Base-by-base conservation (phyloP, 306 rosid species). In the Leucaena leucocephala region DNA sequence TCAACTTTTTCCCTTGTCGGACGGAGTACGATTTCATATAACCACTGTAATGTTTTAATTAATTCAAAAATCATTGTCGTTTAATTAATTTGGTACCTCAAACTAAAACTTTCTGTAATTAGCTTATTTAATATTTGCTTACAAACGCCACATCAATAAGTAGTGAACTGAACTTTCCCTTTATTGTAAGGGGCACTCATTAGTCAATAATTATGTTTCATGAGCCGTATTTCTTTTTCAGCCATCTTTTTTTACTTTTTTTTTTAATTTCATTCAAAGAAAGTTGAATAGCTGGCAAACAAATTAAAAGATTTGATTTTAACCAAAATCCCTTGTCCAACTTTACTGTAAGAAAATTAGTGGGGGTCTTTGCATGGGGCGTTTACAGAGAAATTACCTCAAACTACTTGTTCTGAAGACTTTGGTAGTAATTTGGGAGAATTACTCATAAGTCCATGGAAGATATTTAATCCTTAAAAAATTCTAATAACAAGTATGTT, bases 1-100 rank as follows among this genome's bases (percentile, higher is more conserved):
- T 82, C 82, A 71, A 64, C 80, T 63, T 76, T 83, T 86, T 76
- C 86, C 72, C 77, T 46, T 88, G 89, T 90, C 89, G 87, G 88
- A 70, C 88, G 87, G 88, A 70, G 84, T 82, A 75, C 88, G 82
- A 36, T 78, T 68, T 54, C 13, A 36, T 35, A 63, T 75, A 33
- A 66, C 33, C 39, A 17, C 36, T 27, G 15, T 40, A 8, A 16
- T 44, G 50, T 77, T 80, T 76, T 27, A 27, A 27, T 27, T 27
- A 34, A 69, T 79, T 65, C 50, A 27, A 45, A 16, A 58, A 58
- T 17, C 43, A 77, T 72, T 38, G 59, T 80, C 57, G 80, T 72
- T 75, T 17, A 17, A 66, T 75, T 39, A n/a, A 66, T n/a, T 17
- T 39, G 45, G 48, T 8, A 8, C 8, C 39, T 39, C 71, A 66